Evolutionary conservation across 2,329 filamentous ascomycete genomes (phyloP), one percentile per base, ranked within the genome.

Genomic region (Diaporthe aspalathi): DNA sequence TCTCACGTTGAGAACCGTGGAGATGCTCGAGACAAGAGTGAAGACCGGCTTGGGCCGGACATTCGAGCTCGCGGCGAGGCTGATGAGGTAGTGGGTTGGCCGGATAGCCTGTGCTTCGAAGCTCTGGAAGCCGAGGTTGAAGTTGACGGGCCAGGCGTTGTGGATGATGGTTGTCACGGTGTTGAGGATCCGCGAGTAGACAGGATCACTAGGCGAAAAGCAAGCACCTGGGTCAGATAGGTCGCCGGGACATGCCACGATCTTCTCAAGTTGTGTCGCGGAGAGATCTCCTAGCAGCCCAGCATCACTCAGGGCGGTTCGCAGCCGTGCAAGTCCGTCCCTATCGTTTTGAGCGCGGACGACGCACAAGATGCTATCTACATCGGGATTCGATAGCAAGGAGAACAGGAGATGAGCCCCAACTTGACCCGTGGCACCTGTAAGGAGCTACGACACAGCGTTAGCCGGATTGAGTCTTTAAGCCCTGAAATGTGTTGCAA

Each of bases 51-150:
- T 68, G 38, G 50, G 57, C 2, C 60, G 50, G 40, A 78, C 76
- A 0, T 76, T 76, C 0, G 77, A 79, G 1, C 74, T 72, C 1
- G 50, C 6, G 38, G 66, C 66, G 32, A 68, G 66, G n/a, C 77
- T 73, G 16, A 80, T 81, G 1, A 85, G 74, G 5, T 78, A 75
- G 45, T 85, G 76, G 16, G 79, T 78, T 12, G 84, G 76, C 5
- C 83, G 84, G 14, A 76, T 78, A 72, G 87, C 82, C 73, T 86
- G 81, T 8, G 79, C 75, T 67, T 83, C 81, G 66, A 68, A 68
- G 40, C 66, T 68, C 20, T 56, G 52, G 20, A 68, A 20, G n/a
- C n/a, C 38, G 27, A 68, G 53, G 43, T 60, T 68, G 53, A 68
- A 68, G 29, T 68, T 68, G 16, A 68, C 66, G 7, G 66, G 54